Conservation (phyloP, 176 grass and related monocot genomes). For the Tuctoria greenei region DNA sequence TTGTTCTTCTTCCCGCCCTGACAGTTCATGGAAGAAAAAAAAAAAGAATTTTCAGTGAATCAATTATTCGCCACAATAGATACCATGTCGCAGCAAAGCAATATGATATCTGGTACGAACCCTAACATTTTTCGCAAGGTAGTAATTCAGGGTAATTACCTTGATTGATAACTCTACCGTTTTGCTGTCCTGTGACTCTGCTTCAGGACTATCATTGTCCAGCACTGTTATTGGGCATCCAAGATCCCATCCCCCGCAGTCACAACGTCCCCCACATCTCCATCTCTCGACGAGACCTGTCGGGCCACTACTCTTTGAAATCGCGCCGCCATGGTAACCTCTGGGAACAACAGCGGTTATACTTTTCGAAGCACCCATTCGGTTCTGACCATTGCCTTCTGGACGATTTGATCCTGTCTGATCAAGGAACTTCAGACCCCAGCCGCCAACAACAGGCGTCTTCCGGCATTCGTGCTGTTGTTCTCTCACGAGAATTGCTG, state of each 20-base stretch:
- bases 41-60: neutral
- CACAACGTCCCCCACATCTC: conserved; percentile 59
- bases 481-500: conserved; percentile 67
- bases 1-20: conserved; percentile 54
- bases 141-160: conserved; percentile 45
- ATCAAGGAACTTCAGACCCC: conserved; percentile 92
- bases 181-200: conserved; percentile 30
- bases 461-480: conserved; percentile 13
- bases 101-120: too few species aligned
- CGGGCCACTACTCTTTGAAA: conserved; percentile 26
- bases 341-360: conserved; percentile 58
- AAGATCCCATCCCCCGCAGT: conserved; percentile 87
- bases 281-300: conserved; percentile 67
- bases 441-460: conserved; percentile 50
- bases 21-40: neutral
- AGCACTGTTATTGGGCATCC: conserved; percentile 78
- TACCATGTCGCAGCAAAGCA: too few species aligned
- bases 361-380: conserved; percentile 9
- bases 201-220: conserved; percentile 22
- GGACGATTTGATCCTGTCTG: conserved; percentile 30
- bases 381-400: conserved; percentile 7
- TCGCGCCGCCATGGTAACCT: conserved; percentile 62
- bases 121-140: neutral
- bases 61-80: neutral
- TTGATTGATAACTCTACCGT: conserved; percentile 42